Evolutionary conservation across 2,329 filamentous ascomycete species (phyloP).

Genomic region (Aspergillus tubingensis): DNA sequence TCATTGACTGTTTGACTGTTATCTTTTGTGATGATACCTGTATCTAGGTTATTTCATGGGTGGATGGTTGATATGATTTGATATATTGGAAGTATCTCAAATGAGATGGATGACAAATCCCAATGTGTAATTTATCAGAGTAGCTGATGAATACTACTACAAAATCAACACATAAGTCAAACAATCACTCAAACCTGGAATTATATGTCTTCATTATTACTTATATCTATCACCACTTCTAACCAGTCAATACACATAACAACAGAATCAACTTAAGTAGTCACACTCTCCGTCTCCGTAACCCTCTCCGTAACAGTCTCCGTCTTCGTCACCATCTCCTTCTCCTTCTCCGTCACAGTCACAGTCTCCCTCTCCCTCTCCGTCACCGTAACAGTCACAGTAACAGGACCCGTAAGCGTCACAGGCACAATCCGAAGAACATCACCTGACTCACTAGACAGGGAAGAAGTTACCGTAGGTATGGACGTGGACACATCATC

Average conservation of each 20-base stretch:
- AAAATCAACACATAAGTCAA: no score
- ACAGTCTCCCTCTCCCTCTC: constrained; percentile 17
- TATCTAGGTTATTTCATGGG: no score
- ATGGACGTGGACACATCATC: background rate
- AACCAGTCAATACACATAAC: background rate
- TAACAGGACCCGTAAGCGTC: constrained; percentile 16
- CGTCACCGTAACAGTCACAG: constrained; percentile 20
- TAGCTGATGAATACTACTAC: no score
- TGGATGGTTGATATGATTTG: no score
- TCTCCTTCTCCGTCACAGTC: constrained; percentile 17
- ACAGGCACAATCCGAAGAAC: constrained; percentile 16
- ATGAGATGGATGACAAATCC: no score
- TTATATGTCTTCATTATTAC: no score
- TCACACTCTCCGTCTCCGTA: constrained; percentile 9
- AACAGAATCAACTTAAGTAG: background rate
- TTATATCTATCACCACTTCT: no score
- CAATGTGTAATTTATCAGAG: no score
- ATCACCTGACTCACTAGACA: background rate
- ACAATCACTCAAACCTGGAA: no score
- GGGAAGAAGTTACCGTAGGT: background rate
- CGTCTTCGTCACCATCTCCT: constrained; percentile 14
- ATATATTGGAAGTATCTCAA: no score
- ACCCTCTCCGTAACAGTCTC: constrained; percentile 11
- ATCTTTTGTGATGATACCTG: background rate
- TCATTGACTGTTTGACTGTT: no score